Base-by-base conservation (phyloP, 2,329 filamentous ascomycete species). In the Daldinia eschscholtzii region DNA sequence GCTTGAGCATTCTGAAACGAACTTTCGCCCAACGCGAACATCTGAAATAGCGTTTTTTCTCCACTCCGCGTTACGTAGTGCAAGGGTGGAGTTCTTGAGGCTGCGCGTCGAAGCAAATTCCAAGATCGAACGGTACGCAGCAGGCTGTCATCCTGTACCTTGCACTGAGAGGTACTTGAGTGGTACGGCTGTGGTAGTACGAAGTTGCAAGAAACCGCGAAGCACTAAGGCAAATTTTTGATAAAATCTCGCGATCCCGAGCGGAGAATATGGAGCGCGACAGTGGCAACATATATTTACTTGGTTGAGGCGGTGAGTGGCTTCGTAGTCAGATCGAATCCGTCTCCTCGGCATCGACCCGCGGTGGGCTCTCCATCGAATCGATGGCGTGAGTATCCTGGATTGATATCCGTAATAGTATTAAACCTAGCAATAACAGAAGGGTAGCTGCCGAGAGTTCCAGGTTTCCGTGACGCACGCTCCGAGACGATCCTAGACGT, bases 21-120 rank as follows among this genome's bases (percentile, higher is more conserved):
- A 70, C 70, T 66, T 67, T 69, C 74, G 74, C 67, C 72, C 74
- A 72, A 73, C 70, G 67, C 66, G 65, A 73, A 70, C 68, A 68
- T 64, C 66, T 69, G 70, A 61, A 70, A 72, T 68, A 70, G 68
- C 67, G 52, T 53, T 55, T 44, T 30, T 71, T 72, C 68, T 61
- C 74, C 73, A 74, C 72, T 68, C 64, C 64, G 67, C 68, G 67
- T 67, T 70, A 76, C 74, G 73, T 77, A 74, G 70, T 70, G 72
- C 63, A 56, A 60, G 12, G 12, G 73, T 74, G 70, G 75, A 71
- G 66, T 63, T 63, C 67, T 10, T 55, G 61, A 67, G 65, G 67
- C 65, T 72, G 73, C 65, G 68, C 69, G 69, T 72, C 72, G 68
- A 73, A 72, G 68, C 61, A 67, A 56, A 62, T 60, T 61, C 65